Evolutionary conservation across 2,329 filamentous ascomycete species (phyloP), one percentile per base, ranked within the genome.

Genomic region (Xylariales sp.): DNA sequence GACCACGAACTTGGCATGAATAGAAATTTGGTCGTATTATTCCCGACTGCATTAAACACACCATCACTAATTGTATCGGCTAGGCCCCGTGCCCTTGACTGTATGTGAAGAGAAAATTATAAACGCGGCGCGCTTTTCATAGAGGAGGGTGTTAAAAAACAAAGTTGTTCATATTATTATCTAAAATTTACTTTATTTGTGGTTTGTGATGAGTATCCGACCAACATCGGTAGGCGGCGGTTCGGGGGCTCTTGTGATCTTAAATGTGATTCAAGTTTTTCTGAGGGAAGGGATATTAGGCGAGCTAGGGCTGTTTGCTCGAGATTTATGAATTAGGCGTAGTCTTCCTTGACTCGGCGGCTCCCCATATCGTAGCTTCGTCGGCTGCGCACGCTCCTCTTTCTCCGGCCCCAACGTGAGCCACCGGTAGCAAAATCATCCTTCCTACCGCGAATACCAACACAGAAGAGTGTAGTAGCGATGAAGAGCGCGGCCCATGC

Each of bases 321-420:
- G 18, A 49, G n/a, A 28, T 16, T 23, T n/a, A 50, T 3, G 36
- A 41, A 69, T 82, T 82, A 89, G 53, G 85, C 83, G 76, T 92
- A 93, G 69, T 92, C 89, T 32, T 92, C 90, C 85, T 92, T 92
- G 73, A 92, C 89, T 12, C 89, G 84, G 62, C 85, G 84, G 71
- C 88, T 82, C 72, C 82, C 84, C 67, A 88, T 81, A 59, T 83
- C 85, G 66, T 88, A 86, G 65, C 86, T 83, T 68, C 85, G 85
- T 73, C 83, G 85, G 70, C 84, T 87, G 12, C 85, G 81, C 23
- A 81, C 82, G 73, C 83, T 86, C 60, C 82, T 81, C 73, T 83
- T 83, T 23, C 23, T 23, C 68, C 86, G 85, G 62, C 85, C 81
- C 67, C 83, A 84, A 70, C 80, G 81, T 53, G 79, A 77, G 41